phyloP scores from a whole-genome alignment of 768 basidiomycete species.

The Kwoniella sp. region DNA sequence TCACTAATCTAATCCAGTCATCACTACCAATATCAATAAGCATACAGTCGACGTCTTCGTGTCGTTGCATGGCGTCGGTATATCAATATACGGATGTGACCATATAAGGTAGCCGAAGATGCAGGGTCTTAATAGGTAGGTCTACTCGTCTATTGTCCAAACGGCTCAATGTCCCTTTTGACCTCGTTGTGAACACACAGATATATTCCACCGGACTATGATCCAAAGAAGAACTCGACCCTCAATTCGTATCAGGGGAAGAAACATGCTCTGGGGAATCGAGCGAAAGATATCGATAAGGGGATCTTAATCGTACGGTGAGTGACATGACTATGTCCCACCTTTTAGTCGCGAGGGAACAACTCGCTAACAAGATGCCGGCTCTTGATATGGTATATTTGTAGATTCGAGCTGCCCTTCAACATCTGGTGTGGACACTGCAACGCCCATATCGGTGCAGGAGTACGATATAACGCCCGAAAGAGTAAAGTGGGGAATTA shows the following conservation, averaged over 20 bases:
- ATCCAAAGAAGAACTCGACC: slow-evolving; percentile 62
- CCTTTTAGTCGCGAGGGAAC: neutral
- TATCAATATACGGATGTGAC: too few relatives aligned
- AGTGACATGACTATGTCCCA: slow-evolving; percentile 5
- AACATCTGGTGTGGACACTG: slow-evolving; percentile 77
- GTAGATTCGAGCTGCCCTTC: slow-evolving; percentile 83
- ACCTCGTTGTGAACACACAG: slow-evolving; percentile 39
- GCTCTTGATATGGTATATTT: neutral
- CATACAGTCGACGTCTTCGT: too few relatives aligned
- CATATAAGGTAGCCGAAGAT: slow-evolving; percentile 4
- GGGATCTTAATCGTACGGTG: slow-evolving; percentile 87
- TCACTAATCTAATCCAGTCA: neutral
- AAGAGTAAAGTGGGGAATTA: slow-evolving; percentile 96
- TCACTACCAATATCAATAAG: neutral
- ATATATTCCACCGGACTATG: slow-evolving; percentile 77
- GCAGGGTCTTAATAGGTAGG: slow-evolving; percentile 45
- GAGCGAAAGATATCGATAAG: slow-evolving; percentile 93
- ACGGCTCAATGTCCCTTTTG: neutral
- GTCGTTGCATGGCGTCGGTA: too few relatives aligned
- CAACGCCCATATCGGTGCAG: slow-evolving; percentile 93
- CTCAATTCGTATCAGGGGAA: slow-evolving; percentile 64
- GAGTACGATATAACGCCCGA: slow-evolving; percentile 99
- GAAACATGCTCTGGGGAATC: slow-evolving; percentile 81
- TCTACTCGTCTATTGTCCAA: neutral
- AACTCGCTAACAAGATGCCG: neutral